phyloP scores from a whole-genome alignment of 805 yeast species.

The Ogataea ganodermae region DNA sequence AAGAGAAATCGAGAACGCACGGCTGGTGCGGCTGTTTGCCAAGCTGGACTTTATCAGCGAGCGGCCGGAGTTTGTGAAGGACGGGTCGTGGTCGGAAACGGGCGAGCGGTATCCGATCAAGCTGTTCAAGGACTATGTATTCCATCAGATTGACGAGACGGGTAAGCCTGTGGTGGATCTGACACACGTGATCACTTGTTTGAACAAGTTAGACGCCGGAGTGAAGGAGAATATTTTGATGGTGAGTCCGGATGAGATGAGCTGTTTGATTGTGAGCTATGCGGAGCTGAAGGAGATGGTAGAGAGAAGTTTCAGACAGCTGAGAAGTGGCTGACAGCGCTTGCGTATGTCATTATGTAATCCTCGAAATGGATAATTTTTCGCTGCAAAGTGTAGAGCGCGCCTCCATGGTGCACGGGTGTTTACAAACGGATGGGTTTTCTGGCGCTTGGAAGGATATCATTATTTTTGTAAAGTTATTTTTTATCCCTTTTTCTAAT shows the following conservation, averaged over 20 bases:
- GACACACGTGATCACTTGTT: slow-evolving; percentile 72
- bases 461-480: no score
- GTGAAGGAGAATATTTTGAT: slow-evolving; percentile 79
- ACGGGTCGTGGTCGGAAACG: slow-evolving; percentile 66
- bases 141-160: slow-evolving; percentile 76
- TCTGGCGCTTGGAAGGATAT: no score
- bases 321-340: slow-evolving; percentile 27
- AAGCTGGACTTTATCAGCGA: slow-evolving; percentile 80
- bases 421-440: no score
- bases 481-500: no score
- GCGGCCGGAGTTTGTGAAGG: slow-evolving; percentile 64
- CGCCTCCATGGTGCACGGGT: no score
- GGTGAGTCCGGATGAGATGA: slow-evolving; percentile 82
- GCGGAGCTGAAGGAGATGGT: slow-evolving; percentile 76
- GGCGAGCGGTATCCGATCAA: slow-evolving; percentile 74
- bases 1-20: slow-evolving; percentile 82
- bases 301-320: slow-evolving; percentile 64
- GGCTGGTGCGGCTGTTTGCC: slow-evolving; percentile 78
- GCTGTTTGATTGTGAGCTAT: slow-evolving; percentile 81
- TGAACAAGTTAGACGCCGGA: slow-evolving; percentile 93
- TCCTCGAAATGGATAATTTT: no score
- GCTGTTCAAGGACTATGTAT: slow-evolving; percentile 80
- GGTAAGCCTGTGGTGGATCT: slow-evolving; percentile 82
- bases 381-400: no score
- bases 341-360: no score